Conservation (phyloP, 2,329 filamentous ascomycete species). For the Kalaharituber pfeilii region DNA sequence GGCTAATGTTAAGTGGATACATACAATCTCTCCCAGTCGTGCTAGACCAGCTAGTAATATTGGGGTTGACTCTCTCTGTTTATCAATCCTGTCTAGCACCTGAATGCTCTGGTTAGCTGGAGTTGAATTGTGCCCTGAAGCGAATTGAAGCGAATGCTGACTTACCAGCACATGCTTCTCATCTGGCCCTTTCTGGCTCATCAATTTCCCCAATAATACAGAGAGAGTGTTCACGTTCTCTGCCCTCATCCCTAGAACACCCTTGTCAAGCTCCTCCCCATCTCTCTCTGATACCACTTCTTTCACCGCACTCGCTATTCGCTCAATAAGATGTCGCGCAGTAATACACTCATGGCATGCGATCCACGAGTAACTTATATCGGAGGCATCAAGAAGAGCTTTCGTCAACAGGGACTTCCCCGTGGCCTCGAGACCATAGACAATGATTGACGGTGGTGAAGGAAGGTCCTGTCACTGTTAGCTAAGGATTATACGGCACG, state of each 20-base stretch:
- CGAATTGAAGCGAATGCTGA: no score
- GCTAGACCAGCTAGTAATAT: slow-evolving; percentile 69
- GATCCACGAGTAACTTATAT: slow-evolving; percentile 39
- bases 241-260: background rate
- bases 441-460: slow-evolving; percentile 53
- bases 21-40: slow-evolving; percentile 61
- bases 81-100: slow-evolving; percentile 76
- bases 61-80: slow-evolving; percentile 58
- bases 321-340: slow-evolving; percentile 58
- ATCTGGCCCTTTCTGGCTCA: slow-evolving; percentile 26
- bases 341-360: slow-evolving; percentile 63
- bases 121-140: slow-evolving; percentile 7
- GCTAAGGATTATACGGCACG: slow-evolving; percentile 1
- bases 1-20: no score
- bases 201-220: slow-evolving; percentile 50
- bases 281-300: slow-evolving; percentile 31
- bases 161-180: slow-evolving; percentile 22
- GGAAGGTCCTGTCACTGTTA: slow-evolving; percentile 43
- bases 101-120: slow-evolving; percentile 29
- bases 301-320: slow-evolving; percentile 43
- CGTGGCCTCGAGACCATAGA: slow-evolving; percentile 72
- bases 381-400: slow-evolving; percentile 35
- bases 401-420: slow-evolving; percentile 62
- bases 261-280: slow-evolving; percentile 33
- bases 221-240: slow-evolving; percentile 64